Percentiles rank a stretch among this genome's conserved stretches.
Conservation (phyloP, 2,329 filamentous ascomycete genomes). For the Phyllosticta paracitricarpa region DNA sequence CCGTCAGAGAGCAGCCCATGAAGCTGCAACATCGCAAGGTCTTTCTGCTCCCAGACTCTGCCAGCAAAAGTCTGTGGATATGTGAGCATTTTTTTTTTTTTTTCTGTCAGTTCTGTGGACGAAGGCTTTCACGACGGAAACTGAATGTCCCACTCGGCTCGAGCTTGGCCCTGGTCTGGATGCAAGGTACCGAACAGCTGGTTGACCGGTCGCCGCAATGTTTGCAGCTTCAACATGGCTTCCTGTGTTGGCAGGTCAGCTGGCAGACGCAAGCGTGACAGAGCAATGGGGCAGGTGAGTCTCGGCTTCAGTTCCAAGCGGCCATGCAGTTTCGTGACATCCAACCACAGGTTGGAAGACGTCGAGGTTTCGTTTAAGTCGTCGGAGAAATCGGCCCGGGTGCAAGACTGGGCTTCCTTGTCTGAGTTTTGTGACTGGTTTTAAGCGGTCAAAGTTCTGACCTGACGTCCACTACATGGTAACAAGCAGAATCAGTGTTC, state of each 20-base stretch:
- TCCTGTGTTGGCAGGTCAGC: neutral
- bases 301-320: neutral
- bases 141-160: neutral
- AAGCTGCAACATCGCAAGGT: neutral
- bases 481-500: neutral
- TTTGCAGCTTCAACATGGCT: neutral
- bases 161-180: neutral
- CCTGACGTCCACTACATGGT: neutral
- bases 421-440: neutral
- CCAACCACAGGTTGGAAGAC: neutral
- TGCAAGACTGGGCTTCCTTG: neutral
- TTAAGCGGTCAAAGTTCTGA: neutral
- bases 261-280: neutral
- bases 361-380: neutral
- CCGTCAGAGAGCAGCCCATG: neutral
- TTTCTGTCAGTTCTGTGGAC: neutral
- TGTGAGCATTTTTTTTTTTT: neutral
- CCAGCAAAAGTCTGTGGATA: neutral
- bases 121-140: neutral
- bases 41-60: neutral
- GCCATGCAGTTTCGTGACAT: neutral
- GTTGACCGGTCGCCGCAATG: neutral
- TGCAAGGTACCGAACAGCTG: neutral
- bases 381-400: neutral
- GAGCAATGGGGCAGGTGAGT: neutral